Evolutionary conservation across 2,329 filamentous ascomycete species (phyloP).

Genomic region (Trichoderma oligosporum): DNA sequence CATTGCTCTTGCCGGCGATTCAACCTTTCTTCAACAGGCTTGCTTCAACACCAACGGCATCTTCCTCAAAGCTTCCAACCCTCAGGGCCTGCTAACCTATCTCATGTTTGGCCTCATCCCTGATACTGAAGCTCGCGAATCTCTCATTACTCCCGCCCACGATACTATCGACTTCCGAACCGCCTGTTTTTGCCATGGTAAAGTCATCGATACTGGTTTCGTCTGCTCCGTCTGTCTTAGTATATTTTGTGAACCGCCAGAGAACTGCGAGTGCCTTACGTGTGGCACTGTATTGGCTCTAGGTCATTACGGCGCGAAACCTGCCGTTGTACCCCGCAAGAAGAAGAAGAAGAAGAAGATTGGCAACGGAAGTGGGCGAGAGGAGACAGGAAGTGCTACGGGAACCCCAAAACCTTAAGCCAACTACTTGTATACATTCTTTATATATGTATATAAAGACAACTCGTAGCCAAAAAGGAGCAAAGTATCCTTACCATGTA

Average conservation of each 20-base stretch:
- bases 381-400: constrained; percentile 56
- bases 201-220: constrained; percentile 86
- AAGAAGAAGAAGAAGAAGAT: constrained; percentile 75
- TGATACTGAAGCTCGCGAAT: constrained; percentile 49
- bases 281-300: constrained; percentile 76
- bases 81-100: constrained; percentile 78
- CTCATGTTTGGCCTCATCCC: constrained; percentile 92
- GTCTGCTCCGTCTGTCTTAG: constrained; percentile 96
- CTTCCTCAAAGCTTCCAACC: constrained; percentile 51
- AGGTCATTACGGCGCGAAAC: constrained; percentile 71
- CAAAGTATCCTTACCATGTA: not conserved
- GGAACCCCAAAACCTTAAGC: constrained; percentile 52
- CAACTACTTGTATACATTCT: not conserved
- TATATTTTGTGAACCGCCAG: constrained; percentile 73
- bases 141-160: constrained; percentile 73
- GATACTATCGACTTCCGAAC: constrained; percentile 92
- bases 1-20: constrained; percentile 76
- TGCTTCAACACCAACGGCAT: constrained; percentile 58
- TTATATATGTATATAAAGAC: no score
- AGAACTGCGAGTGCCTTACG: constrained; percentile 69
- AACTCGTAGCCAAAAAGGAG: not conserved
- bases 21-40: constrained; percentile 92
- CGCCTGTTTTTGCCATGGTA: constrained; percentile 95
- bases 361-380: constrained; percentile 49
- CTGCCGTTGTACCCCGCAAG: constrained; percentile 66